Evolutionary conservation across 73 alveolate genomes (phyloP).

Genomic region (Paramecium biaurelia): DNA sequence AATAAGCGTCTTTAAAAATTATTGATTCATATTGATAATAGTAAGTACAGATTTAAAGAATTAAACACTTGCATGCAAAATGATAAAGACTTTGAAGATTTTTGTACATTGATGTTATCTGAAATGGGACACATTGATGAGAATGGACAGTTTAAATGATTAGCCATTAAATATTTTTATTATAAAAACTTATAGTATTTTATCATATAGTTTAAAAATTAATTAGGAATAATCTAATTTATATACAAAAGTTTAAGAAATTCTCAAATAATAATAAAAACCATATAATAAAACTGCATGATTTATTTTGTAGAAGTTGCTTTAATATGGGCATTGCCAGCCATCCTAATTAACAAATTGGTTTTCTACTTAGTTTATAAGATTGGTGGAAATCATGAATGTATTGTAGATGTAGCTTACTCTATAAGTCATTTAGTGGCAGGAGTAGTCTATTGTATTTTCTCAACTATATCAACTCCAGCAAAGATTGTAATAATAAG

Average conservation of each 20-base stretch:
- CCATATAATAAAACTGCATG: background rate
- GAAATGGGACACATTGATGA: constrained; percentile 40
- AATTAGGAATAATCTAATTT: background rate
- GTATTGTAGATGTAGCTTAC: constrained; percentile 31
- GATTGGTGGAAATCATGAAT: constrained; percentile 15
- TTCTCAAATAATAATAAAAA: background rate
- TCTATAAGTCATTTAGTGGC: constrained; percentile 36
- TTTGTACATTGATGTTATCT: background rate
- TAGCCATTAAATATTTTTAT: background rate
- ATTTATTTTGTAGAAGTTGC: background rate
- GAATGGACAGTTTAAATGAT: background rate
- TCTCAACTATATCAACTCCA: background rate
- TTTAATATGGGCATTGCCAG: background rate
- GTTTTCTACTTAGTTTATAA: background rate
- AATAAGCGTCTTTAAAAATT: background rate
- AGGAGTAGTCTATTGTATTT: background rate
- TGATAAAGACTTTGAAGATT: background rate
- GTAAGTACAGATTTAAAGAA: background rate
- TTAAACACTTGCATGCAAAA: background rate
- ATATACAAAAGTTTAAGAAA: background rate
- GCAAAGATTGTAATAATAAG: background rate
- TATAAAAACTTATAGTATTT: background rate
- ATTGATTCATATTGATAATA: background rate
- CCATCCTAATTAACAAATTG: background rate
- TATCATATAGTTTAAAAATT: background rate